Percentiles rank a stretch among this genome's conserved stretches.
Conservation (phyloP, 169 alveolate species). For the Eimeria falciformis region DNA sequence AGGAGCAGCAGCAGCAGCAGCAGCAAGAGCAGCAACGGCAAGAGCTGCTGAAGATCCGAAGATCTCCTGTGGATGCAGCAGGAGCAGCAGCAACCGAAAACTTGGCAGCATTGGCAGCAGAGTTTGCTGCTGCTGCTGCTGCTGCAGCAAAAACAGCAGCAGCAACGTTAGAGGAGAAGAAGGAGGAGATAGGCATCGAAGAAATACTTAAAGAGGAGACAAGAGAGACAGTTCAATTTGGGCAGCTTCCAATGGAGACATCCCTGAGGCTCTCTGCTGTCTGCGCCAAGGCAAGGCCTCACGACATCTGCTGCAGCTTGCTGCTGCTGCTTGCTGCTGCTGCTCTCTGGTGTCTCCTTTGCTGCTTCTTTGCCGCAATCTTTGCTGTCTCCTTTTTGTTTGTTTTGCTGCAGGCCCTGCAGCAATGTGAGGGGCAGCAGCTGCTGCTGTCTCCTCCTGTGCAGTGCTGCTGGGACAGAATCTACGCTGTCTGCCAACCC, state of each 20-base stretch:
- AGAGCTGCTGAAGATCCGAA: too few species aligned
- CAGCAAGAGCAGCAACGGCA: slow-evolving; percentile 20
- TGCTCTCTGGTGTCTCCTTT: neutral
- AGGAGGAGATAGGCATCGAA: neutral
- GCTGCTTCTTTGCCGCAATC: neutral
- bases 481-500: slow-evolving; percentile 25
- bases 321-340: slow-evolving; percentile 34
- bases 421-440: slow-evolving; percentile 10
- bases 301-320: slow-evolving; percentile 40
- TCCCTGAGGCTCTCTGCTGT: slow-evolving; percentile 52
- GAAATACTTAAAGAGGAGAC: slow-evolving; percentile 56
- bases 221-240: neutral
- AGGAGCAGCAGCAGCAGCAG: neutral
- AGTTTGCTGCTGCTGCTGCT: slow-evolving; percentile 20
- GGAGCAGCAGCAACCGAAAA: neutral
- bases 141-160: slow-evolving; percentile 28
- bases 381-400: neutral
- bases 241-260: slow-evolving; percentile 39
- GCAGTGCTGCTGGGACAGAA: slow-evolving; percentile 59
- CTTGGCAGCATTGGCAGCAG: neutral
- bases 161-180: neutral
- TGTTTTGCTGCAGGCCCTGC: slow-evolving; percentile 32
- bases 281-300: slow-evolving; percentile 1
- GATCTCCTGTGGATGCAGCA: too few species aligned
- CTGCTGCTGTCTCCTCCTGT: slow-evolving; percentile 53